These are phyloP conservation scores for Cryomyces antarcticus DNA, from an alignment of 495 filamentous ascomycete genomes.

Conservation along the genomic window DNA sequence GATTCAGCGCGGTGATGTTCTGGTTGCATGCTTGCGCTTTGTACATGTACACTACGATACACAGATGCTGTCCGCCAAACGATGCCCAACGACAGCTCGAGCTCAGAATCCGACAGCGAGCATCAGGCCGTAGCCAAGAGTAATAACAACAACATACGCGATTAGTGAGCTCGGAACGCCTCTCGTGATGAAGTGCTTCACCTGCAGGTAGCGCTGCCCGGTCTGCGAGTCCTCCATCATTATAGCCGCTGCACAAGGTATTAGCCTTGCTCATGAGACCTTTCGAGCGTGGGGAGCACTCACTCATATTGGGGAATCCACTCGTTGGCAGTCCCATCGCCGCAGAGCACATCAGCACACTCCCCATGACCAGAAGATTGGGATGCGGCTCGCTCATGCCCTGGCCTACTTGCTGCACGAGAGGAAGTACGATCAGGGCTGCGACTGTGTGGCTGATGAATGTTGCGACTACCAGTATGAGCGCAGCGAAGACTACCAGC, in stretches of 20 bases:
- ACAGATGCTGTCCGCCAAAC: background rate
- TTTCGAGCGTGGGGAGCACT: slow-evolving; percentile 20
- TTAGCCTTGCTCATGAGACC: slow-evolving; percentile 4
- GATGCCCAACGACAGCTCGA: background rate
- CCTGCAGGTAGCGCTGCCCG: slow-evolving; percentile 75
- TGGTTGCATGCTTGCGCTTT: no score
- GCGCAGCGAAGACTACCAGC: slow-evolving; percentile 59
- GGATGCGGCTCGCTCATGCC: slow-evolving; percentile 77
- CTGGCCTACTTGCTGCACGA: slow-evolving; percentile 69
- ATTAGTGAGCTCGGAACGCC: slow-evolving; percentile 75
- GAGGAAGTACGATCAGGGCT: slow-evolving; percentile 80
- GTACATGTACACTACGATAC: background rate
- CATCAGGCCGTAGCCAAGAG: slow-evolving; percentile 78
- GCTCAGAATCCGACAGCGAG: slow-evolving; percentile 45
- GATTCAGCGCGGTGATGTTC: no score
- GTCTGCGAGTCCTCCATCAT: slow-evolving; percentile 95
- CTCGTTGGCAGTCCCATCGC: slow-evolving; percentile 87
- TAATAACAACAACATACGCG: slow-evolving; percentile 63
- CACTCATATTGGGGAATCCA: slow-evolving; percentile 99
- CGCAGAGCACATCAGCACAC: slow-evolving; percentile 45
- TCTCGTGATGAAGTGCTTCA: slow-evolving; percentile 81
- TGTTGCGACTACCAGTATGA: slow-evolving; percentile 87
- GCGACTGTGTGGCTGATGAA: slow-evolving; percentile 98
- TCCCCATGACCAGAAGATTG: slow-evolving; percentile 81
- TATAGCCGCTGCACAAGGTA: slow-evolving; percentile 50